Evolutionary conservation across 768 basidiomycete genomes (phyloP).

Genomic region (Lactarius vividus): DNA sequence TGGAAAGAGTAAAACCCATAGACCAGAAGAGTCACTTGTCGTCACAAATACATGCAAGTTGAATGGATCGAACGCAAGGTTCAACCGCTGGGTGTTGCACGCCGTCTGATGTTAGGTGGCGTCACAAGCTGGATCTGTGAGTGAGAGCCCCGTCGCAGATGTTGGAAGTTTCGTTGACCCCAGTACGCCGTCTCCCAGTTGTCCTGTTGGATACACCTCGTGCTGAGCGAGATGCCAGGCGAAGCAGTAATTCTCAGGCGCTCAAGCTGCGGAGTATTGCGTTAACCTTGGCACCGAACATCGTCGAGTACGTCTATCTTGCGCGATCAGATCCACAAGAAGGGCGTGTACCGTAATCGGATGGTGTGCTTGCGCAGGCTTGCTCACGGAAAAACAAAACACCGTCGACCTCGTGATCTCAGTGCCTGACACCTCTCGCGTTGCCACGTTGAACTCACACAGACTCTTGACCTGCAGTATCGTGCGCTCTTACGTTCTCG

Average conservation of each 20-base stretch:
- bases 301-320: constrained; percentile 99
- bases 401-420: constrained; percentile 96
- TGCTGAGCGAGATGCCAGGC: constrained; percentile 44
- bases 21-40: no score
- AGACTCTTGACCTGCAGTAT: constrained; percentile 68
- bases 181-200: constrained; percentile 44
- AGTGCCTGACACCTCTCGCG: constrained; percentile 94
- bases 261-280: constrained; percentile 65
- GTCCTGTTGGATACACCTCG: not conserved
- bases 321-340: constrained; percentile 97
- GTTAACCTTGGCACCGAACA: constrained; percentile 92
- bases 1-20: no score
- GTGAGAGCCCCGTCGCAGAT: constrained; percentile 95
- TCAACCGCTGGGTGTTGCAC: constrained; percentile 77
- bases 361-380: constrained; percentile 90
- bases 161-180: constrained; percentile 88
- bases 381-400: constrained; percentile 64
- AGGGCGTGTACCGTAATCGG: constrained; percentile 94
- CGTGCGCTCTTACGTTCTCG: not conserved
- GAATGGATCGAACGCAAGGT: no score
- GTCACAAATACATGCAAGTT: no score
- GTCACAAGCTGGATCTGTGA: constrained; percentile 87
- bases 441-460: constrained; percentile 95
- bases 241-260: constrained; percentile 88
- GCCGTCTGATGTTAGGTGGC: constrained; percentile 49